Evolutionary conservation across 116 monocot species (phyloP).

Genomic region (Trichopus zeylanicus): DNA sequence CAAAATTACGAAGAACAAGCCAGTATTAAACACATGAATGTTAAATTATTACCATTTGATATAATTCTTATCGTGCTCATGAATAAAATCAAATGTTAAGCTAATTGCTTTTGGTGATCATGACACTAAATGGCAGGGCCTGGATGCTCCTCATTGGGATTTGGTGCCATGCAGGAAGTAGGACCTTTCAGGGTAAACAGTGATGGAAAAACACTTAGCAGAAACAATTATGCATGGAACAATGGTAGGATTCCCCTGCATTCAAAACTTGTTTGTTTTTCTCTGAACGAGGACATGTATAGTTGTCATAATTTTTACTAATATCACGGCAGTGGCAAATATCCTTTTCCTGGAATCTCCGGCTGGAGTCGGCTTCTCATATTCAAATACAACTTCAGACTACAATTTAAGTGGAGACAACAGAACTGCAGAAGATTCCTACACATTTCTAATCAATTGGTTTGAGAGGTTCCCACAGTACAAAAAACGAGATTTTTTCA

Average conservation of each 20-base stretch:
- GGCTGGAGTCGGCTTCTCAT: background rate
- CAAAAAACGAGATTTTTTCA: background rate
- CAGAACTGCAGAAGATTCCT: background rate
- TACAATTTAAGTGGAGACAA: background rate
- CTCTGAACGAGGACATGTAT: too few species aligned
- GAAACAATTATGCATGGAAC: background rate
- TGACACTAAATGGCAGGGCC: too few species aligned
- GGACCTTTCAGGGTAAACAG: background rate
- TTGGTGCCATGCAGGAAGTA: background rate
- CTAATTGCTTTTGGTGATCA: too few species aligned
- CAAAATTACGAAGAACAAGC: too few species aligned
- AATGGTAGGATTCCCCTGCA: background rate
- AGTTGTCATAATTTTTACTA: background rate
- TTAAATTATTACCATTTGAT: too few species aligned
- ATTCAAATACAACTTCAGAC: background rate
- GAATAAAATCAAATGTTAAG: too few species aligned
- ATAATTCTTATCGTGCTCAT: too few species aligned
- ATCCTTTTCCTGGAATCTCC: background rate
- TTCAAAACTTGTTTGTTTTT: background rate
- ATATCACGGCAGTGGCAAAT: background rate
- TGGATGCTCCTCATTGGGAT: background rate
- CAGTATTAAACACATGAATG: too few species aligned
- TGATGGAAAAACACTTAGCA: background rate
- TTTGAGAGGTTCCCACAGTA: conserved; percentile 5
- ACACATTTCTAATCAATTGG: conserved; percentile 3